A percentile compares a stretch with the other conserved stretches of the same genome.
Conservation (phyloP, 108 stramenopile species). For the Asterionellopsis glacialis region DNA sequence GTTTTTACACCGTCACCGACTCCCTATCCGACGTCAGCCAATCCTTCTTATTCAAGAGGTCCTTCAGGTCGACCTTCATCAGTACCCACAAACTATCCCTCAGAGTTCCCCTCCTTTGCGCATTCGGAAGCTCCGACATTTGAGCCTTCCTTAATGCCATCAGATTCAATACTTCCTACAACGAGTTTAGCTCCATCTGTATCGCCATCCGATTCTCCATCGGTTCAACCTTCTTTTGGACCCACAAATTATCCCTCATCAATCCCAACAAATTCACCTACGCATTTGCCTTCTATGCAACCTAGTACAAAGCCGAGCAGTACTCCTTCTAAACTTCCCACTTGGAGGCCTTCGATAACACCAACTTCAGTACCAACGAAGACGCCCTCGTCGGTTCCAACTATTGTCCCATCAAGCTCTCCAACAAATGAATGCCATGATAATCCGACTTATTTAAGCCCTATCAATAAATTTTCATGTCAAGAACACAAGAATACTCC, state of each 20-base stretch:
- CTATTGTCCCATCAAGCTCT: neutral
- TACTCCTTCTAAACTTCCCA: constrained; percentile 6
- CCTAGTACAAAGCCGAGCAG: neutral
- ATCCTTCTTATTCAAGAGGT: too few species aligned
- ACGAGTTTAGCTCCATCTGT: too few species aligned
- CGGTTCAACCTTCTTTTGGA: neutral
- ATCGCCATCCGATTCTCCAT: neutral
- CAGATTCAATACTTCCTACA: too few species aligned
- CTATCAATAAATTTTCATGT: constrained; percentile 31
- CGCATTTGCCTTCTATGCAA: too few species aligned
- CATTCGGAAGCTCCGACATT: too few species aligned
- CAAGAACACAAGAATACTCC: constrained; percentile 23
- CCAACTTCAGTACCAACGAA: constrained; percentile 8
- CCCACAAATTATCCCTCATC: neutral
- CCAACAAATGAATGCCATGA: constrained; percentile 38
- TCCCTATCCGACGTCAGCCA: too few species aligned
- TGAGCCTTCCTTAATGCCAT: too few species aligned
- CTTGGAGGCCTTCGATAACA: neutral
- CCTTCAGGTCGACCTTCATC: too few species aligned
- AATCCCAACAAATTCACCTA: neutral
- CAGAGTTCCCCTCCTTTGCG: too few species aligned
- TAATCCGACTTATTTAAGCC: constrained; percentile 25
- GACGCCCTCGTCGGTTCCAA: constrained; percentile 12
- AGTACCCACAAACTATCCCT: too few species aligned
- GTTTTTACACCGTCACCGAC: too few species aligned